These are phyloP conservation scores for Geranomyces michiganensis DNA, from an alignment of 192 early-diverging fungal species.

Conservation along the genomic window DNA sequence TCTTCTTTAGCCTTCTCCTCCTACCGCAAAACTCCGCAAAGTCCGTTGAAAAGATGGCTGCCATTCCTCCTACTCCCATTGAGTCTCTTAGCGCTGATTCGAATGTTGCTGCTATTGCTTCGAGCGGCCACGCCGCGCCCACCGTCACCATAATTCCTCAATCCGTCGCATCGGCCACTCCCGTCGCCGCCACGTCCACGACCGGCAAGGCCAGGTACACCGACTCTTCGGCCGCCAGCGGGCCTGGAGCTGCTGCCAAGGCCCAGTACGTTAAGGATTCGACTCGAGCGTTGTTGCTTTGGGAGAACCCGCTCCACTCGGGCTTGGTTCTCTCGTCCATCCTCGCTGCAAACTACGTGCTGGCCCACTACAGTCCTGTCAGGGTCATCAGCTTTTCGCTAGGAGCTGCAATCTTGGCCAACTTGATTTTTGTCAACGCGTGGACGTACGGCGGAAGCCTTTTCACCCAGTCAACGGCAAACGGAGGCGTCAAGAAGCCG, in stretches of 20 bases:
- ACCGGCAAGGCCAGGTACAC: conserved; percentile 8
- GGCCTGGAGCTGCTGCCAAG: neutral
- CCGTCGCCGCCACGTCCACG: neutral
- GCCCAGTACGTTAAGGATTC: conserved; percentile 11
- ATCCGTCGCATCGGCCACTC: neutral
- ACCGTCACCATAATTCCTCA: neutral
- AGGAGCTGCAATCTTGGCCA: conserved; percentile 17
- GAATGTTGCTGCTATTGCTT: conserved; percentile 4
- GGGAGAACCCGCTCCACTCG: conserved; percentile 24
- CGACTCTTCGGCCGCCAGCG: neutral
- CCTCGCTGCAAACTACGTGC: conserved; percentile 21
- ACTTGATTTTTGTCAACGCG: conserved; percentile 27
- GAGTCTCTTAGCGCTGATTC: conserved; percentile 3
- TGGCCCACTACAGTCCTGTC: conserved; percentile 24
- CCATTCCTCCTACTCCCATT: conserved; percentile 11
- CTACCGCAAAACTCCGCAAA: neutral
- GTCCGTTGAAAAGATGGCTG: conserved; percentile 1
- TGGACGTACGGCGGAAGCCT: conserved; percentile 22
- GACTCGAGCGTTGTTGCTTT: conserved; percentile 16
- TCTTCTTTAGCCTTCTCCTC: neutral
- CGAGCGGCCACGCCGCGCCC: neutral
- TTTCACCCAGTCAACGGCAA: neutral
- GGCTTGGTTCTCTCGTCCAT: conserved; percentile 4
- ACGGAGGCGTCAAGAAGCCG: conserved; percentile 32
- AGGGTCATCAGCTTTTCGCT: conserved; percentile 17